These are phyloP conservation scores for Yamadazyma oceani DNA, from an alignment of 1,139 yeast species.

Conservation along the genomic window DNA sequence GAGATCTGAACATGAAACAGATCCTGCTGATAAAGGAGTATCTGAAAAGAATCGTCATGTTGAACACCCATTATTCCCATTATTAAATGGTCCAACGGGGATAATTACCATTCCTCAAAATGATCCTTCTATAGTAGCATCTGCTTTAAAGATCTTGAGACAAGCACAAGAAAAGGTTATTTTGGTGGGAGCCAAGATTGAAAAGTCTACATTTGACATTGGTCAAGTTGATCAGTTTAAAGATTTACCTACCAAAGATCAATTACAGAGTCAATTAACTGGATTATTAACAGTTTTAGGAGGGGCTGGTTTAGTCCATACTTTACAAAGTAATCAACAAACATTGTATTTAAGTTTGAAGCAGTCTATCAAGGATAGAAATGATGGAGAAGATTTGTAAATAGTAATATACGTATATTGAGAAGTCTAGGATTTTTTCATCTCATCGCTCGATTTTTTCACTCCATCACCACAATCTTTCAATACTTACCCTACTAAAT, in stretches of 20 bases:
- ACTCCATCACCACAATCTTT: too few relatives aligned
- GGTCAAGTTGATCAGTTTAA: slow-evolving; percentile 62
- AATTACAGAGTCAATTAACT: slow-evolving; percentile 76
- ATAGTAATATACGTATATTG: slow-evolving; percentile 1
- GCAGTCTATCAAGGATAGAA: slow-evolving; percentile 51
- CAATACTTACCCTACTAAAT: too few relatives aligned
- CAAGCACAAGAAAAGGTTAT: slow-evolving; percentile 70
- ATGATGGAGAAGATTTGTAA: slow-evolving; percentile 16
- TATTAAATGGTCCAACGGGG: slow-evolving; percentile 85
- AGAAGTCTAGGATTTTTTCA: not conserved
- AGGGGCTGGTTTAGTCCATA: slow-evolving; percentile 86
- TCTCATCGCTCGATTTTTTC: slow-evolving; percentile 1
- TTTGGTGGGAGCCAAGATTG: slow-evolving; percentile 83
- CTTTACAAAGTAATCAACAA: slow-evolving; percentile 69
- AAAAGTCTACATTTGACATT: slow-evolving; percentile 54
- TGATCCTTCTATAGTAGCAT: slow-evolving; percentile 67
- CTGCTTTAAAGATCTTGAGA: slow-evolving; percentile 61
- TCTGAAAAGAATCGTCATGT: slow-evolving; percentile 40
- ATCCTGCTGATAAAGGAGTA: slow-evolving; percentile 72
- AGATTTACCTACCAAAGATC: slow-evolving; percentile 67
- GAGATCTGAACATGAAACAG: slow-evolving; percentile 63
- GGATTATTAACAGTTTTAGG: slow-evolving; percentile 83
- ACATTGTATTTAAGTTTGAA: slow-evolving; percentile 72
- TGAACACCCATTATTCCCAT: slow-evolving; percentile 65
- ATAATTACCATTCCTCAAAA: slow-evolving; percentile 67